Conservation (phyloP, 768 basidiomycete genomes). For the Melanogaster broomeanus region DNA sequence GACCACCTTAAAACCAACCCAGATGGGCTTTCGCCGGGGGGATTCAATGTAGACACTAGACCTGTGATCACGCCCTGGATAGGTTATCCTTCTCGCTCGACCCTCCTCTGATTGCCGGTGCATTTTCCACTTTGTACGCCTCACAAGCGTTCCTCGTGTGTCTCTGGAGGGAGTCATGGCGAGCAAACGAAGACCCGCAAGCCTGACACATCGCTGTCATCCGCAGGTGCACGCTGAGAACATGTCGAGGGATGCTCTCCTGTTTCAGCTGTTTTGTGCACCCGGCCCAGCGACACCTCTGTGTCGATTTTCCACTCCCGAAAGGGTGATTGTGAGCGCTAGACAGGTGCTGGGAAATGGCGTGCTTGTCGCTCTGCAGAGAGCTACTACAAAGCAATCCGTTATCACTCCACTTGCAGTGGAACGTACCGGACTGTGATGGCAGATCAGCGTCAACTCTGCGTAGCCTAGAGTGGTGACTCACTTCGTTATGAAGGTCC, state of each 20-base stretch:
- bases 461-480: too few species aligned
- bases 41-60: too few species aligned
- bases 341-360: constrained; percentile 12
- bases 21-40: neutral
- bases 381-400: constrained; percentile 8
- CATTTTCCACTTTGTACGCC: neutral
- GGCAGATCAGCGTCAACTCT: too few species aligned
- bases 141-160: constrained; percentile 22
- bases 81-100: too few species aligned
- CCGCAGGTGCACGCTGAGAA: constrained; percentile 23
- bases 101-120: too few species aligned
- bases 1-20: too few species aligned
- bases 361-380: constrained; percentile 1
- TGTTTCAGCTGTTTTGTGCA: constrained; percentile 23
- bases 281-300: constrained; percentile 17
- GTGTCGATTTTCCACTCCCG: constrained; percentile 1
- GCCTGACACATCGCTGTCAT: constrained; percentile 7
- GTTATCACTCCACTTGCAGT: neutral
- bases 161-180: constrained; percentile 26
- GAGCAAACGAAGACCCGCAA: constrained; percentile 27
- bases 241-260: constrained; percentile 26
- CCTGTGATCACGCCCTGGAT: too few species aligned
- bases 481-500: too few species aligned
- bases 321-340: constrained; percentile 4
- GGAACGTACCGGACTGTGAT: too few species aligned